Evolutionary conservation across 768 basidiomycete genomes (phyloP).

Genomic region (Gyrodon lividus): DNA sequence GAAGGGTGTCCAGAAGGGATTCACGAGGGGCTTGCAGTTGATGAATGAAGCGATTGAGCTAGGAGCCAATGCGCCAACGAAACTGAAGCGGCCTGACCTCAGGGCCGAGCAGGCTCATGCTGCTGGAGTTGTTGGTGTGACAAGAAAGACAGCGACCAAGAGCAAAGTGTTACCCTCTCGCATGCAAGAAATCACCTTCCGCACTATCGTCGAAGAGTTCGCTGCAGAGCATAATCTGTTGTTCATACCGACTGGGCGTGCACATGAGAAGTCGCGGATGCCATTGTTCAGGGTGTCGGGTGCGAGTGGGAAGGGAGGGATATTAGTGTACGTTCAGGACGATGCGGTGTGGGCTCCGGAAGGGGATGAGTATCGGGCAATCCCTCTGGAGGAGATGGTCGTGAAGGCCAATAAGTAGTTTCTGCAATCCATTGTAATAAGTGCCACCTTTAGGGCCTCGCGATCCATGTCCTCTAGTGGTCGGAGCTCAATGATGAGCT

Average conservation of each 20-base stretch:
- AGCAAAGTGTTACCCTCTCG: conserved; percentile 45
- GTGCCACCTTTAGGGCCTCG: too few species aligned
- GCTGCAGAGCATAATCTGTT: conserved; percentile 83
- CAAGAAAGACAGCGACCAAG: conserved; percentile 29
- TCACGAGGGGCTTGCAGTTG: conserved; percentile 83
- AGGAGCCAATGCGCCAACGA: conserved; percentile 70
- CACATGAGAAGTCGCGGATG: conserved; percentile 84
- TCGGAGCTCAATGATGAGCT: neutral
- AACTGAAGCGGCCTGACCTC: conserved; percentile 67
- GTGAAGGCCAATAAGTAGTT: conserved; percentile 45
- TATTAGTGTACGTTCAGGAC: conserved; percentile 87
- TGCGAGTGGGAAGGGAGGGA: conserved; percentile 81
- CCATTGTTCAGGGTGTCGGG: conserved; percentile 85
- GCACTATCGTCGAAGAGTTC: conserved; percentile 88
- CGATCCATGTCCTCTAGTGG: too few species aligned
- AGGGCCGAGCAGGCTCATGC: conserved; percentile 42
- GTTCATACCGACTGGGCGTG: conserved; percentile 84
- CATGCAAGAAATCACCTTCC: conserved; percentile 86
- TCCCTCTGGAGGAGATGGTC: conserved; percentile 89
- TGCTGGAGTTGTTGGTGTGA: conserved; percentile 21
- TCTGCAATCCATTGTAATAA: neutral
- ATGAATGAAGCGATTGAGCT: conserved; percentile 94
- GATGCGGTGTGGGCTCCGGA: conserved; percentile 91
- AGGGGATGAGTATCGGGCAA: conserved; percentile 66
- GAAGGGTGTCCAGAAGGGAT: conserved; percentile 70